Percentiles rank a stretch among this genome's conserved stretches.
Evolutionary conservation across 805 yeast genomes (phyloP).

Genomic region (Blastobotrys muscicola): DNA sequence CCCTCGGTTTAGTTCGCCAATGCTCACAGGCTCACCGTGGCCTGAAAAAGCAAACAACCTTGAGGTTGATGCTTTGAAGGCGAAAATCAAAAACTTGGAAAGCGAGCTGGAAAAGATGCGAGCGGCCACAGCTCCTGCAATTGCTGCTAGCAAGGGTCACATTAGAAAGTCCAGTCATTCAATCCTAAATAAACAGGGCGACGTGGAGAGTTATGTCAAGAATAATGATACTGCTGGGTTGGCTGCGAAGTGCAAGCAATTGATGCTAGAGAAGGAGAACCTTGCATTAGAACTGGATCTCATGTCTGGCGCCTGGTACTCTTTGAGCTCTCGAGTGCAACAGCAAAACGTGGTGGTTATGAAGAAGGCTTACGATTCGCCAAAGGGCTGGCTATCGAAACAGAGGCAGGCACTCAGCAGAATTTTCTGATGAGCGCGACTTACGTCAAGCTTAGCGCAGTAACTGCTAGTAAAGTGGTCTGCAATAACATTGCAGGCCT

Average conservation of each 20-base stretch:
- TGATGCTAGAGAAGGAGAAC: not conserved
- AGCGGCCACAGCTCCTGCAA: not conserved
- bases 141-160: not conserved
- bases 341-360: slow-evolving; percentile 19
- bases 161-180: not conserved
- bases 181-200: not conserved
- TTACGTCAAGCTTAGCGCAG: too few relatives aligned
- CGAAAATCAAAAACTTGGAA: not conserved
- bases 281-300: slow-evolving; percentile 12
- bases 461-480: not conserved
- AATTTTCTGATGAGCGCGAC: not conserved
- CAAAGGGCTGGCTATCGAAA: slow-evolving; percentile 21
- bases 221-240: not conserved
- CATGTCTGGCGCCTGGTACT: slow-evolving; percentile 23
- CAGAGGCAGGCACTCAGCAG: slow-evolving; percentile 20
- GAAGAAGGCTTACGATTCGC: slow-evolving; percentile 19
- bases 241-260: not conserved
- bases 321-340: slow-evolving; percentile 20
- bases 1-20: not conserved
- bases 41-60: not conserved
- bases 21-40: not conserved
- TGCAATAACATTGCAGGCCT: not conserved
- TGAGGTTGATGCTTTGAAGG: not conserved
- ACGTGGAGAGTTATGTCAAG: not conserved
- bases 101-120: not conserved